phyloP scores from a whole-genome alignment of 495 filamentous ascomycete species.

The Aspergillus mulundensis region DNA sequence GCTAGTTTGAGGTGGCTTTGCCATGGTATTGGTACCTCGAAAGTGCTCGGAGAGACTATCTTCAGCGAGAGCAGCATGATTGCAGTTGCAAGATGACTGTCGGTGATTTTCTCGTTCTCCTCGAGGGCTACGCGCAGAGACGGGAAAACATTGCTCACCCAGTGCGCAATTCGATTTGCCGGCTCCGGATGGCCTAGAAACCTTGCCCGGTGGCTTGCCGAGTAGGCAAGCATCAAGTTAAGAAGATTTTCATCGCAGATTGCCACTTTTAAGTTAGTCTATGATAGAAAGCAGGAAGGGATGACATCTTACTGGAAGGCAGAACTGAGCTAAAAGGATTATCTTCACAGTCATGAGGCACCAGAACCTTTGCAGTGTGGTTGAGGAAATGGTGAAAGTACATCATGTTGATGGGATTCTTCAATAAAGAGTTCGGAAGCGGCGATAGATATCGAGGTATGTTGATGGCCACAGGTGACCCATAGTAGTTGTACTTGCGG shows the following conservation, averaged over 20 bases:
- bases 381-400: slow-evolving; percentile 77
- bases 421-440: slow-evolving; percentile 60
- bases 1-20: slow-evolving; percentile 73
- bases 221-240: slow-evolving; percentile 76
- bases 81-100: slow-evolving; percentile 74
- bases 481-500: slow-evolving; percentile 52
- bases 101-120: slow-evolving; percentile 57
- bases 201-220: slow-evolving; percentile 75
- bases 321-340: slow-evolving; percentile 73
- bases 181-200: slow-evolving; percentile 73
- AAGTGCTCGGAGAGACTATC: slow-evolving; percentile 79
- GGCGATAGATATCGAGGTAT: slow-evolving; percentile 64
- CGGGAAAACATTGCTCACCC: slow-evolving; percentile 75
- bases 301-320: slow-evolving; percentile 56
- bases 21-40: slow-evolving; percentile 71
- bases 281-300: not conserved
- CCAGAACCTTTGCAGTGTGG: slow-evolving; percentile 70
- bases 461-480: slow-evolving; percentile 60
- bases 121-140: slow-evolving; percentile 65
- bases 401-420: slow-evolving; percentile 76
- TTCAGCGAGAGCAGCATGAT: slow-evolving; percentile 85
- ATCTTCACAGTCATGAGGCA: slow-evolving; percentile 69
- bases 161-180: slow-evolving; percentile 69
- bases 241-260: slow-evolving; percentile 64
- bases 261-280: slow-evolving; percentile 51